Evolutionary conservation across 192 early-diverging fungal genomes (phyloP).

Genomic region (Entophlyctis helioformis): DNA sequence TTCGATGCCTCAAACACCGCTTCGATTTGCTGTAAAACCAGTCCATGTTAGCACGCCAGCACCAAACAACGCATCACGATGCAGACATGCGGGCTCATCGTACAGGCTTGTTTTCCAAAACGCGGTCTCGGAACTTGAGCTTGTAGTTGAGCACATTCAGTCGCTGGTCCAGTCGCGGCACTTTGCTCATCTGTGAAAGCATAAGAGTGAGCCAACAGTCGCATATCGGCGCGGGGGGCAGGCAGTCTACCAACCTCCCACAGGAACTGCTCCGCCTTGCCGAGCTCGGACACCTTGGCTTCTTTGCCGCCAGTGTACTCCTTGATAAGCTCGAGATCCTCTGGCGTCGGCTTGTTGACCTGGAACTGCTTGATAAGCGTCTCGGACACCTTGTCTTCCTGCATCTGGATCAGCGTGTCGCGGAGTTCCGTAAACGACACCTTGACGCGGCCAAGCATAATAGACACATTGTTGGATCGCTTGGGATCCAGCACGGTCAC

Average conservation of each 20-base stretch:
- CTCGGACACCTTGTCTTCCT: conserved; percentile 4
- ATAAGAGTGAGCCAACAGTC: neutral
- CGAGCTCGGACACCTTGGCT: conserved; percentile 10
- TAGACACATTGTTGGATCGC: conserved; percentile 21
- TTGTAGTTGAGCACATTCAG: conserved; percentile 12
- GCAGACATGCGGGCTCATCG: neutral
- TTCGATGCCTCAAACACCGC: conserved; percentile 8
- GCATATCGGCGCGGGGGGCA: neutral
- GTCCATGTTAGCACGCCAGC: no score
- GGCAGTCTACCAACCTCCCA: conserved; percentile 8
- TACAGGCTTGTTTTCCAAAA: conserved; percentile 14
- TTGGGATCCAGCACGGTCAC: conserved; percentile 17
- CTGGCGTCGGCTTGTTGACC: conserved; percentile 2
- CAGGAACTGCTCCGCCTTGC: conserved; percentile 17
- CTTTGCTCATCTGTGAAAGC: conserved; percentile 10
- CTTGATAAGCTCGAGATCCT: conserved; percentile 11
- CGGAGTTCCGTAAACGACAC: conserved; percentile 6
- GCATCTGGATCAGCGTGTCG: conserved; percentile 8
- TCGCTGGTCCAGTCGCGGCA: conserved; percentile 11
- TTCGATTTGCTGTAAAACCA: conserved; percentile 14
- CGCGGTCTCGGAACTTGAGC: conserved; percentile 8
- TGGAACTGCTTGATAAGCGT: conserved; percentile 8
- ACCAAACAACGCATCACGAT: conserved; percentile 1
- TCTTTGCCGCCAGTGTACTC: conserved; percentile 16
- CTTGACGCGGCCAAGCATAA: conserved; percentile 19